Conservation (phyloP, 2,329 filamentous ascomycete genomes). For the Scolecobasidium constrictum region DNA sequence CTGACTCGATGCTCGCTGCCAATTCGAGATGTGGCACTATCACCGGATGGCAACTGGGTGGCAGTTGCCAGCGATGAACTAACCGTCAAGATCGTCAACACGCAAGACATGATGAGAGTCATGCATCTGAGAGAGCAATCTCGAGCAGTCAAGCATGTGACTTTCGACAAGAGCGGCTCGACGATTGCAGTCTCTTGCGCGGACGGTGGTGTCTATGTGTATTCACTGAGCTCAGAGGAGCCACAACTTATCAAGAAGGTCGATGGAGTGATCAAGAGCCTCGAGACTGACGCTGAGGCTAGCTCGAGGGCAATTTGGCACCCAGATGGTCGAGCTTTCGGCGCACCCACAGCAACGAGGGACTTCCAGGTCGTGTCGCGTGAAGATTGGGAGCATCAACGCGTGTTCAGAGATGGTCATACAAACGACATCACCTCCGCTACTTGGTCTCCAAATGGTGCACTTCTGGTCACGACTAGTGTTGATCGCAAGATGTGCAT, state of each 20-base stretch:
- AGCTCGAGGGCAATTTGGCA: slow-evolving; percentile 78
- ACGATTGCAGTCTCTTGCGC: slow-evolving; percentile 73
- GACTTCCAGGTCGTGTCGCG: slow-evolving; percentile 83
- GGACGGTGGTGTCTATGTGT: slow-evolving; percentile 83
- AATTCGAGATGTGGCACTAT: slow-evolving; percentile 75
- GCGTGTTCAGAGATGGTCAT: slow-evolving; percentile 68
- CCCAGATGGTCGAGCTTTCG: slow-evolving; percentile 86
- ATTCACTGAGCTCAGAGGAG: slow-evolving; percentile 66
- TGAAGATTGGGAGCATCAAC: slow-evolving; percentile 80
- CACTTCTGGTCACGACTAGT: slow-evolving; percentile 60
- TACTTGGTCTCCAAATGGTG: slow-evolving; percentile 91
- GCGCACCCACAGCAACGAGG: slow-evolving; percentile 62
- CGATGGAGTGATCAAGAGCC: slow-evolving; percentile 69
- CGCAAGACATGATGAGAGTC: slow-evolving; percentile 64
- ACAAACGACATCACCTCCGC: slow-evolving; percentile 75
- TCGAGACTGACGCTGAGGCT: slow-evolving; percentile 67
- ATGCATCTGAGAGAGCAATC: slow-evolving; percentile 73
- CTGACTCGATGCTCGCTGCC: slow-evolving; percentile 77
- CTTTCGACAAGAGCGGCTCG: slow-evolving; percentile 72
- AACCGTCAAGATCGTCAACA: slow-evolving; percentile 79
- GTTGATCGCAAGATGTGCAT: slow-evolving; percentile 55
- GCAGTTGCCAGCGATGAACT: slow-evolving; percentile 96
- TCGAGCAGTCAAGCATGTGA: slow-evolving; percentile 81
- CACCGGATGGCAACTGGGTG: slow-evolving; percentile 72
- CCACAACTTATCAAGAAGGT: slow-evolving; percentile 75